phyloP scores from a whole-genome alignment of 2,329 filamentous ascomycete species.

The Neofusicoccum sp. region DNA sequence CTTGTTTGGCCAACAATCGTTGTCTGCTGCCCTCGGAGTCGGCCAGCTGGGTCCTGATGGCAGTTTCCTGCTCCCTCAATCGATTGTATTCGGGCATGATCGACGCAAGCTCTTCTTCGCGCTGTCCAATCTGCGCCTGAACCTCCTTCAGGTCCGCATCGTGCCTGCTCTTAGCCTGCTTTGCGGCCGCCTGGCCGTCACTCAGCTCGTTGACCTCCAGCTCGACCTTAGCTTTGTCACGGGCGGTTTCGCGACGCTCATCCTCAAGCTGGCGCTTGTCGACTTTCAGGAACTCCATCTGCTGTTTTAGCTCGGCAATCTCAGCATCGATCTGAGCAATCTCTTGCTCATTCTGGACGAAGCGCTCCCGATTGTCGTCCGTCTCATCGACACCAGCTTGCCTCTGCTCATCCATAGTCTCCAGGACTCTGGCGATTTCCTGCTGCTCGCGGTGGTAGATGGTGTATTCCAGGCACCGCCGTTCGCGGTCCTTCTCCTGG shows the following conservation, averaged over 20 bases:
- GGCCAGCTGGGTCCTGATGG: constrained; percentile 69
- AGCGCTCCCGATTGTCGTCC: constrained; percentile 74
- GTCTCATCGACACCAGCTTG: constrained; percentile 81
- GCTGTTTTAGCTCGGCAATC: constrained; percentile 75
- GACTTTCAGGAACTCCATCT: constrained; percentile 79
- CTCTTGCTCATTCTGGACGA: constrained; percentile 74
- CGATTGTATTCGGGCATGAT: constrained; percentile 75
- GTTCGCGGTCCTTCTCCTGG: constrained; percentile 91
- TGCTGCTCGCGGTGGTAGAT: constrained; percentile 88
- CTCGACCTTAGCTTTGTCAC: constrained; percentile 79
- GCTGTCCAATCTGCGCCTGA: constrained; percentile 68
- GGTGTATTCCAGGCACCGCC: constrained; percentile 89
- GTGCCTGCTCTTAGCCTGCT: constrained; percentile 69
- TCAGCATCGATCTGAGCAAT: constrained; percentile 74
- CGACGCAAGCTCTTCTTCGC: constrained; percentile 71
- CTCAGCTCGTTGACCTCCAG: constrained; percentile 76
- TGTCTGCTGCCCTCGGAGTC: constrained; percentile 72
- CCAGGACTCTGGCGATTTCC: constrained; percentile 72
- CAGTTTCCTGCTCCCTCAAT: constrained; percentile 70
- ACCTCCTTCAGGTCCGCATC: constrained; percentile 71
- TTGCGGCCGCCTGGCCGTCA: constrained; percentile 77
- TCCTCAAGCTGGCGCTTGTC: constrained; percentile 87
- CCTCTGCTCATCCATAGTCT: constrained; percentile 77
- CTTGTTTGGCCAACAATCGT: constrained; percentile 88
- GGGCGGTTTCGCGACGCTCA: constrained; percentile 79